Evolutionary conservation across 176 grass and related monocot genomes (phyloP), one percentile per base, ranked within the genome.

Genomic region (Aegilops longissima): DNA sequence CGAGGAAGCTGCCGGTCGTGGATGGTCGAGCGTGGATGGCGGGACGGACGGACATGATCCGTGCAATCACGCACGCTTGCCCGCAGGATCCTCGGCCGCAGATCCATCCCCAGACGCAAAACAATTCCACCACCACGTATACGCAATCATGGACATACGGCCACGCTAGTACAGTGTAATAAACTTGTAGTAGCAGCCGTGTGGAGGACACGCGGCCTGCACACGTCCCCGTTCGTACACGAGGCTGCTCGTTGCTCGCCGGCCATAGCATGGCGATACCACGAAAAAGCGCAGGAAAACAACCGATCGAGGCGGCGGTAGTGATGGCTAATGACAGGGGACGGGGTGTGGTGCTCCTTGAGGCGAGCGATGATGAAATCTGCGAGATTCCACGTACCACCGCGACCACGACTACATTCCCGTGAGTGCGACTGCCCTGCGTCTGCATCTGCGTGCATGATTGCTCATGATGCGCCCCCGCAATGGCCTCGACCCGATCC

Each of bases 11-110:
- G 84, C 59, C 42, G 40, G 80, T 1, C 78, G 79, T 82, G 31
- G 73, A 58, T 34, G n/a, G 11, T 33, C 44, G 72, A 21, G 64
- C 64, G 80, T 83, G 84, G 71, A 45, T 5, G 64, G 49, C 7
- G 71, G 6, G 68, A 39, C 68, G 33, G 31, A 83, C 16, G 73
- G 31, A 5, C 74, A 87, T 83, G 58, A 67, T 83, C 12, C 67
- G 20, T 6, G 67, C 74, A 79, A 83, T 90, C 79, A 74, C 66
- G 73, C 64, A 9, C 17, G 77, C 82, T 61, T 34, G 72, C 36
- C 64, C 45, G 24, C 71, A 7, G 58, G 74, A 80, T 30, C 33
- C 10, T 18, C 27, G 10, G 10, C n/a, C n/a, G 36, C 12, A 23
- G 17, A 80, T 79, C 71, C 63, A 29, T 71, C 71, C 40, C n/a